Base-by-base conservation (phyloP, 2,329 filamentous ascomycete species). In the Penicillium sp. region DNA sequence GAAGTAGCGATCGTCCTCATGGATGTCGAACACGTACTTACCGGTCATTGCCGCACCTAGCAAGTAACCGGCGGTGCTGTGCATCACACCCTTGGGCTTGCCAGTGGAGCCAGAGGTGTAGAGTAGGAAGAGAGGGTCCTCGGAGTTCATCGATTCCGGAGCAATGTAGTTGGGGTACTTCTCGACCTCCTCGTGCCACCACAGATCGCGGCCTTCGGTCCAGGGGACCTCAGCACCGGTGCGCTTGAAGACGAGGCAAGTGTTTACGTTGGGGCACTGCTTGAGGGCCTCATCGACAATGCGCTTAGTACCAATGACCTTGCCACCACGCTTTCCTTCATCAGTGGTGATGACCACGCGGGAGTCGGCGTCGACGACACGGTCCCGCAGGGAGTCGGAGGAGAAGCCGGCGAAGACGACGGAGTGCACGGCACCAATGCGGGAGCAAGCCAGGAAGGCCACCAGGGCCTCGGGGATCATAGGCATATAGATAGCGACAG, bases 1-100 rank as follows among this genome's bases (percentile, higher is more conserved):
- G 79, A 97, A 97, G 79, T 93, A 96, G 54, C 81, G 82, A 70
- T 98, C 93, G 44, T 86, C 83, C 53, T 90, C 85, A 69, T 98
- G 93, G 54, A 98, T 94, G 69, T 98, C 93, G 67, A 98, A 98
- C 52, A 97, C 91, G 69, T 98, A 97, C 74, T 97, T 98, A 71
- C 90, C 91, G 10, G 93, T 98, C 62, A 86, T 79, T 27, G 93
- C 91, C 42, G 90, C 90, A 49, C 93, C 93, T 6, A 97, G 74
- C n/a, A 98, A 80, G 69, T 97, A 98, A 42, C 93, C 93, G 51
- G 77, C 93, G 28, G 91, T 98, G 22, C 89, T 94, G 79, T 98
- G 93, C 89, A 98, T 86, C 46, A 98, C 87, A 72, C 93, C 93
- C 82, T 98, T 98, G 58, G 93, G 93, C 80, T 97, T 97, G 54